Base-by-base conservation (phyloP, 129 eudicot genomes). In the Gnaphalium uliginosum region DNA sequence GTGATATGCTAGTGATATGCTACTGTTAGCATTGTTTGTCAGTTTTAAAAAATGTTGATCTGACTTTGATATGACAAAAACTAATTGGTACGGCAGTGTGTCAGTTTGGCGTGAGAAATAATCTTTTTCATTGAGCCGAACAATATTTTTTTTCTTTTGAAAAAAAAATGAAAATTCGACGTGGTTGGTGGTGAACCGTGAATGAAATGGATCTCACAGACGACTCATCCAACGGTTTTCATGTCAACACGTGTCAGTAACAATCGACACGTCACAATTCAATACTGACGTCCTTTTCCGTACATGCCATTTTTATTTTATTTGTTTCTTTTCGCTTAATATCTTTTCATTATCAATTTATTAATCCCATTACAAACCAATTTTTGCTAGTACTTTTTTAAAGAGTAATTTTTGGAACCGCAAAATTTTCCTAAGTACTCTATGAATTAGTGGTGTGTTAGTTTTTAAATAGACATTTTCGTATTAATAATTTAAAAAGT, bases 261-360 rank as follows among this genome's bases (percentile, higher is more conserved):
- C 6, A n/a, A 72, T 68, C 83, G 72, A 79, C 78, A 72, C 60
- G 68, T 79, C 78, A 65, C 74, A 25, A 22, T 21, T n/a, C 73
- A 19, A 79, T 54, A 64, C 82, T 71, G 50, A 66, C 78, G 83
- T 65, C 83, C 74, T 79, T 65, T 54, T 53, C 83, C 83, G 83
- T 79, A 79, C 83, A 79, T 72, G 78, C 78, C 74, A 27, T 57
- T 78, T 43, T 50, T 29, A 29, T 69, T 54, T 66, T 59, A 19
- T 21, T 46, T 75, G 18, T 63, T 19, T 29, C 51, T 48, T 24
- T 5, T n/a, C 24, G 0, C 4, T 43, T 59, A 60, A 57, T 57
- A 66, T 2, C 14, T 19, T 33, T 37, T 9, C 25, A 17, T 1
- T 18, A 23, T 59, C 30, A 23, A 6, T 56, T 59, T 1, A 7